These are phyloP conservation scores for Trichomonas tenax DNA, from an alignment of 208 protist species.

Conservation along the genomic window DNA sequence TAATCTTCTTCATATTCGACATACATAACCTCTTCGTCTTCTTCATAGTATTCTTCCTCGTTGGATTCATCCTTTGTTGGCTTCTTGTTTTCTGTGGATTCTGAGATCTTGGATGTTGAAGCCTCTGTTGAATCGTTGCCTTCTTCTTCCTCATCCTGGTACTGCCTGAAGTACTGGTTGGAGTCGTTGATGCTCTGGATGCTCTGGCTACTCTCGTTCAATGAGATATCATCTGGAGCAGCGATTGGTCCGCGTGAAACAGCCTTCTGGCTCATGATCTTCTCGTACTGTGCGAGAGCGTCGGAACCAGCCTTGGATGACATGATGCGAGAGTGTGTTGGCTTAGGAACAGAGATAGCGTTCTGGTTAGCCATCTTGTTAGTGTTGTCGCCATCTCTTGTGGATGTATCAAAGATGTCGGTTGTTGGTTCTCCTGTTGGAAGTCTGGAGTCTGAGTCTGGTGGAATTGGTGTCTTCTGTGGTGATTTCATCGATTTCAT, in stretches of 20 bases:
- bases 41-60: too few species aligned
- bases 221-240: background rate
- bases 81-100: too few species aligned
- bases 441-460: background rate
- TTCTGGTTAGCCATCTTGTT: background rate
- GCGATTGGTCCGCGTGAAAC: background rate
- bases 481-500: background rate
- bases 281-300: background rate
- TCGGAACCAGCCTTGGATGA: background rate
- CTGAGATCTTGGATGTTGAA: too few species aligned
- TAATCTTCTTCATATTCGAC: too few species aligned
- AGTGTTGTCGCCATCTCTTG: background rate
- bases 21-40: too few species aligned
- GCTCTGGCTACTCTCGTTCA: background rate
- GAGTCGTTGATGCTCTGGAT: background rate
- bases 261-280: background rate
- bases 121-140: background rate
- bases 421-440: background rate
- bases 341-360: background rate
- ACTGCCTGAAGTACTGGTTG: background rate
- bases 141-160: background rate
- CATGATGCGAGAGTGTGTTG: background rate
- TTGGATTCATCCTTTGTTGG: too few species aligned
- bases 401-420: background rate
- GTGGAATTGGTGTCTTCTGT: background rate